Conservation (phyloP, 176 grass and related monocot genomes). For the Oryza meridionalis region DNA sequence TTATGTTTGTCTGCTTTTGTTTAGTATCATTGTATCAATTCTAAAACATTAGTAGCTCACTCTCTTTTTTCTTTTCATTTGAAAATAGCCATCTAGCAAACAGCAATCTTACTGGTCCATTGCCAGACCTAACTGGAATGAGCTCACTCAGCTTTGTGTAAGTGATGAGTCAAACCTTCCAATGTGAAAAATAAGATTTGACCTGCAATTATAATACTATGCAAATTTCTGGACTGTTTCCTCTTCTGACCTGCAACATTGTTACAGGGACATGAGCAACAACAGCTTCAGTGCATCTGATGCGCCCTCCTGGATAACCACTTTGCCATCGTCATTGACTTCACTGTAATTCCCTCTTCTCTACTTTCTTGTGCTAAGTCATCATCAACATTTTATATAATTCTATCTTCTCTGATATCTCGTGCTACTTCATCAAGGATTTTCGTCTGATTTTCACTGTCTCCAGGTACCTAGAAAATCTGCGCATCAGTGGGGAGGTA, state of each 20-base stretch:
- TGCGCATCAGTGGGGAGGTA: constrained; percentile 52
- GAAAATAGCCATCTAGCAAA: constrained; percentile 72
- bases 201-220: background rate
- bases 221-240: background rate
- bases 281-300: constrained; percentile 69
- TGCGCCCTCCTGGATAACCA: constrained; percentile 70
- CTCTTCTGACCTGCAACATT: background rate
- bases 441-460: constrained; percentile 2
- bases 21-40: constrained; percentile 4
- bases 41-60: constrained; percentile 17
- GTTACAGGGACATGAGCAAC: constrained; percentile 81
- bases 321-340: constrained; percentile 61
- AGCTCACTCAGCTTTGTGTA: constrained; percentile 77
- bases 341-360: constrained; percentile 52
- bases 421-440: background rate
- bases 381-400: constrained; percentile 25
- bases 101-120: constrained; percentile 55
- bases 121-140: constrained; percentile 82
- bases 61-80: constrained; percentile 1
- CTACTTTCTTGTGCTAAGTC: background rate
- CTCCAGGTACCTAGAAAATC: constrained; percentile 70
- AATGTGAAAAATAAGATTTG: background rate
- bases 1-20: background rate
- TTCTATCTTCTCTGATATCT: background rate
- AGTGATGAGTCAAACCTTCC: constrained; percentile 22